A percentile compares a stretch with the other conserved stretches of the same genome.
Evolutionary conservation across 2,329 filamentous ascomycete genomes (phyloP).

Genomic region (Trichothecium sympodiale): DNA sequence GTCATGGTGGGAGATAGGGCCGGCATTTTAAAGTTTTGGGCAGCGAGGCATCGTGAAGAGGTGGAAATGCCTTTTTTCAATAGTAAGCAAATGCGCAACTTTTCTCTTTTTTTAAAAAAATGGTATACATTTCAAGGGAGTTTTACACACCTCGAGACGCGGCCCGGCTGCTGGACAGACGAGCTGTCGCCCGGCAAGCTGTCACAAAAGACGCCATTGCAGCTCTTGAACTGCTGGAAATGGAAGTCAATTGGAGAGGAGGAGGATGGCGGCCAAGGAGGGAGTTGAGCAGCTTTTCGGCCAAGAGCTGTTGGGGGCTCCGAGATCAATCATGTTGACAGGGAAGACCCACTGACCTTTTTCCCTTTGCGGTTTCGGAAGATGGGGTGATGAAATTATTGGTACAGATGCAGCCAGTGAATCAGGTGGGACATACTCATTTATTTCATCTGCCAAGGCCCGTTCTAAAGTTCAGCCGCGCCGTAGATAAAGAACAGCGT

Average conservation of each 20-base stretch:
- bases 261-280: constrained; percentile 7
- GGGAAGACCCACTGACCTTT: too few species aligned
- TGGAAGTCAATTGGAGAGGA: not conserved
- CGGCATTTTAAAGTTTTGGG: constrained; percentile 84
- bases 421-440: too few species aligned
- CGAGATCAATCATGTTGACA: not conserved
- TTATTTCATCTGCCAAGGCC: too few species aligned
- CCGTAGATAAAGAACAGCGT: too few species aligned
- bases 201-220: constrained; percentile 56
- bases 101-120: too few species aligned
- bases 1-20: constrained; percentile 90
- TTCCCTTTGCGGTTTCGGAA: too few species aligned
- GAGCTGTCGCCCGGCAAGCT: constrained; percentile 52
- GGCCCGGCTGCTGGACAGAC: constrained; percentile 39
- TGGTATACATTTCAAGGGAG: not conserved
- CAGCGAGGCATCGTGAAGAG: constrained; percentile 52
- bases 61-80: constrained; percentile 59
- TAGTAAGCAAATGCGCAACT: too few species aligned
- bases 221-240: constrained; percentile 9
- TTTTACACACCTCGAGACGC: constrained; percentile 8
- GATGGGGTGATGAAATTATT: too few species aligned
- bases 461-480: too few species aligned
- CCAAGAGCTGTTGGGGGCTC: not conserved
- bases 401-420: too few species aligned
- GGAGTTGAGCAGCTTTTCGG: not conserved